Evolutionary conservation across 2,329 filamentous ascomycete genomes (phyloP), one percentile per base, ranked within the genome.

Genomic region (Hirsutella thompsonii): DNA sequence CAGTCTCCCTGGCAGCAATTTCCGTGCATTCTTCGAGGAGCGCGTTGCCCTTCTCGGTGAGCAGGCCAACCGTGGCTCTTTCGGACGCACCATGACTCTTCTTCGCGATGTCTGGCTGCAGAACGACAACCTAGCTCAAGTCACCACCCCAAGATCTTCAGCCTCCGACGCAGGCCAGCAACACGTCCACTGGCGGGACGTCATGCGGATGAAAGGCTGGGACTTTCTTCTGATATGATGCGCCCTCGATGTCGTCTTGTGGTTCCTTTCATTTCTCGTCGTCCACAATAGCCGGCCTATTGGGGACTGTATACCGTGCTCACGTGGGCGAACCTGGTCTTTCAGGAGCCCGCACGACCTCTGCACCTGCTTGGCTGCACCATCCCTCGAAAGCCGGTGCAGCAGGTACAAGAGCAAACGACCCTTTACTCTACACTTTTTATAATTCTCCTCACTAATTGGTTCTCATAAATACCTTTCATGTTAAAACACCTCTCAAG

Each of bases 171-270:
- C 57, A 44, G 55, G 59, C 52, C 61, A 65, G 62, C 79, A 77
- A 57, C 81, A 82, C 66, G 76, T 94, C 63, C 88, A 89, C 79
- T 96, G 90, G 90, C 75, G 90, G 67, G 85, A 94, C 65, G 77
- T 90, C 58, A 94, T 95, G 88, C 78, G 77, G 65, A 77, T 81
- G 66, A 92, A 90, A 68, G 79, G 79, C 52, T 94, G 87, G 89
- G 86, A 94, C 60, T 92, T 87, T 67, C 72, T 95, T 61, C 76
- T 95, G 61, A 89, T 95, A 64, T 94, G 66, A 67, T 46, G 28
- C 8, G 14, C 26, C 33, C 39, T 38, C 10, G 19, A 4, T n/a
- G 10, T 36, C 21, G 10, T 36, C 14, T 5, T 21, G 10, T 18
- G 9, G 5, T 19, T 20, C 3, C 13, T 20, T 36, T 36, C 19